Evolutionary conservation across 2,329 filamentous ascomycete genomes (phyloP).

Genomic region (Venturia aucupariae): DNA sequence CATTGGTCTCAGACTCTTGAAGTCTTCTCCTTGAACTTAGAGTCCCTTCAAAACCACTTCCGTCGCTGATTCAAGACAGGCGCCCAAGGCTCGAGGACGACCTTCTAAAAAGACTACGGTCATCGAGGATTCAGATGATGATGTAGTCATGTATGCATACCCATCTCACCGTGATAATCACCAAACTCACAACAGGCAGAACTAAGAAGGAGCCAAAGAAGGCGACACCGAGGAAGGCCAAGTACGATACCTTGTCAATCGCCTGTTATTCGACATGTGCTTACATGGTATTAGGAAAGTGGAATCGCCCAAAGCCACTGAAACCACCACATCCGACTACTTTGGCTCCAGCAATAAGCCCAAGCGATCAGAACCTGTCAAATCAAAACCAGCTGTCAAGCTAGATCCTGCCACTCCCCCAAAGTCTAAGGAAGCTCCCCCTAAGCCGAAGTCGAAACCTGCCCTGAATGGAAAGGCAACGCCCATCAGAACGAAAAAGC

Average conservation of each 20-base stretch:
- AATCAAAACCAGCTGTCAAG: slow-evolving; percentile 21
- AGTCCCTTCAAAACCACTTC: background rate
- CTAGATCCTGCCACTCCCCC: slow-evolving; percentile 18
- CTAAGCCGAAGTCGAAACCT: slow-evolving; percentile 34
- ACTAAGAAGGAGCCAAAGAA: slow-evolving; percentile 44
- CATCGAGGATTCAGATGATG: slow-evolving; percentile 73
- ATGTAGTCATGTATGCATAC: slow-evolving; percentile 37
- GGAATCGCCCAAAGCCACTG: slow-evolving; percentile 41
- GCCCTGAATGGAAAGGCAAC: slow-evolving; percentile 24
- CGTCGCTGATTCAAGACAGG: slow-evolving; percentile 1
- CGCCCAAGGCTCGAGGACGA: slow-evolving; percentile 23
- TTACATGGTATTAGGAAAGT: slow-evolving; percentile 33
- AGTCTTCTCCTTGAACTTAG: background rate
- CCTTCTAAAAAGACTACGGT: slow-evolving; percentile 48
- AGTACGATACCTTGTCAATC: slow-evolving; percentile 30
- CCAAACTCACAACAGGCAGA: slow-evolving; percentile 23
- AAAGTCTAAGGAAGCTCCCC: slow-evolving; percentile 18
- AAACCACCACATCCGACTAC: slow-evolving; percentile 54
- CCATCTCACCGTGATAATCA: background rate
- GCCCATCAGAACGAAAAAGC: slow-evolving; percentile 42
- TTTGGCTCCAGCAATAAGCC: slow-evolving; percentile 51
- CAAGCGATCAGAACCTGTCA: slow-evolving; percentile 36
- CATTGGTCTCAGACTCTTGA: background rate
- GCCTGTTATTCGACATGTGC: background rate
- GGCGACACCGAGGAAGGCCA: slow-evolving; percentile 46